Base-by-base conservation (phyloP, 1,139 yeast species). In the Candida sp. region DNA sequence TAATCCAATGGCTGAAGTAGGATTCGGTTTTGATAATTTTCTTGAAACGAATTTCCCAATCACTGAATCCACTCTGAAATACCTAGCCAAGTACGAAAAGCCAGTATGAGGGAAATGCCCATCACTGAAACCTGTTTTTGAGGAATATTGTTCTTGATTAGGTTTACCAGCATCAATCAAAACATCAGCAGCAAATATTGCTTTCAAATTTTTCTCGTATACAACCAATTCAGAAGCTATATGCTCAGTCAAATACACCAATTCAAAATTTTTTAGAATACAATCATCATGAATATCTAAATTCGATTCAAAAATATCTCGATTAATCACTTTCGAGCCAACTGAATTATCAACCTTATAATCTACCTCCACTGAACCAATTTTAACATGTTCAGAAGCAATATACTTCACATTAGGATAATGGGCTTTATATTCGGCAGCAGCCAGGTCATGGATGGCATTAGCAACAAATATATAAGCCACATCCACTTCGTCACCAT, bases 141-240 rank as follows among this genome's bases (percentile, higher is more conserved):
- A 78, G 33, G 56, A 51, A 37, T 46, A 45, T 53, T 60, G 60
- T 52, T 61, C 53, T 47, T 58, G 43, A 4, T 52, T 43, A 9
- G 53, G 52, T 38, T 43, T 45, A 21, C 44, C 34, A 40, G 50
- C 41, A 49, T 78, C 77, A 60, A 77, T 68, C n/a, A 78, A 45
- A 43, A 78, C 49, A 51, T 79, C 85, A 3, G 79, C 82, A 43
- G 68, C 73, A 40, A 74, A 60, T 27, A 80, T 50, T 0, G 76
- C 64, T 49, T 67, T 65, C 11, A 74, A 59, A 7, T 57, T 53
- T 35, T 62, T 63, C 53, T 75, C 76, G 51, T 57, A 72, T 45
- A 75, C 49, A 9, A 74, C 68, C 35, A 81, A 50, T 50, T 81
- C 86, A 51, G 73, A 67, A 56, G 77, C 77, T 29, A 45, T 53